A percentile compares a stretch with the other conserved stretches of the same genome.
Evolutionary conservation across 768 basidiomycete genomes (phyloP).

Genomic region (Lenzites betulinus): DNA sequence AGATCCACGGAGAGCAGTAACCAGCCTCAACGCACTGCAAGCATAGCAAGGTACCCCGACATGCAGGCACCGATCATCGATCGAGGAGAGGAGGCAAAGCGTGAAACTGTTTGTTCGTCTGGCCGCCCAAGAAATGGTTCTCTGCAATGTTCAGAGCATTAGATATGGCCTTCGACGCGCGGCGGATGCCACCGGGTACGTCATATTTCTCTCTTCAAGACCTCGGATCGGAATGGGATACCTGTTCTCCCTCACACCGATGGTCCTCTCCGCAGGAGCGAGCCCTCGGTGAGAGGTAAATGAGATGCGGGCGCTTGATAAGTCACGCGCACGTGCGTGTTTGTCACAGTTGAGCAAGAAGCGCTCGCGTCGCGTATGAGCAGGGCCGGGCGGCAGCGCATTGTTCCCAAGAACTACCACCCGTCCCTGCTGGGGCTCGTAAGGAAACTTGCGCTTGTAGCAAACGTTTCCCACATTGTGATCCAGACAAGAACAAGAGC

Average conservation of each 20-base stretch:
- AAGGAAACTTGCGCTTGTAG: not conserved
- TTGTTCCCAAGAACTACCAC: constrained; percentile 2
- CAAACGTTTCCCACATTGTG: not conserved
- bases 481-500: not conserved
- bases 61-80: constrained; percentile 3
- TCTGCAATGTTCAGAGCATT: too few relatives aligned
- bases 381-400: constrained; percentile 2
- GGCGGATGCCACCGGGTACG: not conserved
- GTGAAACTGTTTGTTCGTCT: not conserved
- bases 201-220: not conserved
- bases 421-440: constrained; percentile 5
- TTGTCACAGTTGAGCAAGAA: not conserved
- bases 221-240: not conserved
- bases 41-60: not conserved
- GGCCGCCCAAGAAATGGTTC: too few relatives aligned
- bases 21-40: not conserved
- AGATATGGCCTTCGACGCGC: too few relatives aligned
- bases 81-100: not conserved
- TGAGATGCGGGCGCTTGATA: not conserved
- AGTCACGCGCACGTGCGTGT: constrained; percentile 2
- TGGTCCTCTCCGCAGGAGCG: not conserved
- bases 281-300: not conserved
- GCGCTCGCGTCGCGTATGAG: not conserved
- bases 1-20: not conserved
- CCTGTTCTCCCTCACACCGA: not conserved